These are phyloP conservation scores for Prinsepia uniflora DNA, from an alignment of 306 rosid species.

Conservation along the genomic window DNA sequence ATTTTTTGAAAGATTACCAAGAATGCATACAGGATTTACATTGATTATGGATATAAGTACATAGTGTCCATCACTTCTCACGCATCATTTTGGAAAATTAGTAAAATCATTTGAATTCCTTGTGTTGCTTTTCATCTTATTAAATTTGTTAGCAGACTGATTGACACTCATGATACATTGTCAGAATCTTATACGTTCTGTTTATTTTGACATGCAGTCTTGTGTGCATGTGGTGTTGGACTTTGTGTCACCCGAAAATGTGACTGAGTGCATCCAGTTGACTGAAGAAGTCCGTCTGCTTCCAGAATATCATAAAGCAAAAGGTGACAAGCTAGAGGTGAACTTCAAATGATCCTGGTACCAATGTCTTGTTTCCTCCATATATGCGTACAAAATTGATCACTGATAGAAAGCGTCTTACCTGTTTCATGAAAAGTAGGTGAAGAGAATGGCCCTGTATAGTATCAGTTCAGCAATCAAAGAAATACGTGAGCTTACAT, in stretches of 20 bases:
- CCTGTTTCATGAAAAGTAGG: conserved; percentile 50
- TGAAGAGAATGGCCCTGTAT: conserved; percentile 73
- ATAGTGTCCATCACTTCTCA: not conserved
- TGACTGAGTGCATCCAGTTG: conserved; percentile 62
- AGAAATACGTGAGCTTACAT: conserved; percentile 79
- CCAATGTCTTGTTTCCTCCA: conserved; percentile 3
- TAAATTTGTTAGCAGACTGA: not conserved
- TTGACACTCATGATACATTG: not conserved
- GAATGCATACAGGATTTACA: not conserved
- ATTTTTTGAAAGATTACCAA: not conserved
- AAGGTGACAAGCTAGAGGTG: conserved; percentile 81
- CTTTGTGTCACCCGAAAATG: conserved; percentile 86
- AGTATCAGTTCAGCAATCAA: conserved; percentile 70
- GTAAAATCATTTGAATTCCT: not conserved
- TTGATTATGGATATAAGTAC: not conserved
- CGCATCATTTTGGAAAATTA: not conserved
- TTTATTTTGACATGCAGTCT: conserved; percentile 50
- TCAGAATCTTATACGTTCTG: conserved; percentile 1
- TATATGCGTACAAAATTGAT: conserved; percentile 13
- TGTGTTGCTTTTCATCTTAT: not conserved
- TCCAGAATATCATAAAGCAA: conserved; percentile 70
- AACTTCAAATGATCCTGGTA: conserved; percentile 8
- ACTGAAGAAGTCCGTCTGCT: conserved; percentile 65
- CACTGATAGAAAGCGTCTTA: not conserved
- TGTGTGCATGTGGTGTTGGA: conserved; percentile 85